Base-by-base conservation (phyloP, 306 rosid genomes). In the Malus fusca region DNA sequence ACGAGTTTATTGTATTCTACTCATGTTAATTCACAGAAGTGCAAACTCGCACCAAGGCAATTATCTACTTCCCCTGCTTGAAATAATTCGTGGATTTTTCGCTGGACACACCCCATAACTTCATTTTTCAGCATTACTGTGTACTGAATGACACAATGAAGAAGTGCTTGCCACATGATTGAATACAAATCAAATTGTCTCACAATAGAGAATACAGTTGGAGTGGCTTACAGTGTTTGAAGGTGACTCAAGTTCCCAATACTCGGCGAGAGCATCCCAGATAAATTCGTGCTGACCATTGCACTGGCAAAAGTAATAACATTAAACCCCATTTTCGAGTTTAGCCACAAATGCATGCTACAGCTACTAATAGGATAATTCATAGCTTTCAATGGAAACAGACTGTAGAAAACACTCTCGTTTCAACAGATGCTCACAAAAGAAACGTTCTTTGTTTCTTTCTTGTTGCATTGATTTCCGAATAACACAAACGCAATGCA, bases 211-310 rank as follows among this genome's bases (percentile, higher is more conserved):
- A 71, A 30, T 11, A 21, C 28, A 21, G 15, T 31, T 31, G 30
- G 42, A 42, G 21, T 53, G 69, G 73, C 97, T 90, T 82, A 95
- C 99, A 95, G 74, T 85, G 91, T 89, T 74, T 71, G 82, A 46
- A 95, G 96, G 78, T 84, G 92, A 82, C 87, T 92, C 87, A 95
- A 79, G 79, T 90, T 92, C 71, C 91, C 97, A 83, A 92, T 83
- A 80, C 93, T 90, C 4, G 93, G 89, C 56, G 92, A 89, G 79
- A 95, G 89, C 22, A 84, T 74, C 78, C 98, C 99, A 23, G 93
- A 89, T 82, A 95, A 90, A 44, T 87, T 86, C 28, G 73, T 78
- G 73, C 86, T 92, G 11, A 92, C 84, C 98, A 96, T 96, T 77
- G 86, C 96, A 84, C 99, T 96, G 78, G 74, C 85, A 86, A 78